Percentiles rank a stretch among this genome's conserved stretches.
Evolutionary conservation across 2,329 filamentous ascomycete genomes (phyloP).

Genomic region (Zymoseptoria tritici): DNA sequence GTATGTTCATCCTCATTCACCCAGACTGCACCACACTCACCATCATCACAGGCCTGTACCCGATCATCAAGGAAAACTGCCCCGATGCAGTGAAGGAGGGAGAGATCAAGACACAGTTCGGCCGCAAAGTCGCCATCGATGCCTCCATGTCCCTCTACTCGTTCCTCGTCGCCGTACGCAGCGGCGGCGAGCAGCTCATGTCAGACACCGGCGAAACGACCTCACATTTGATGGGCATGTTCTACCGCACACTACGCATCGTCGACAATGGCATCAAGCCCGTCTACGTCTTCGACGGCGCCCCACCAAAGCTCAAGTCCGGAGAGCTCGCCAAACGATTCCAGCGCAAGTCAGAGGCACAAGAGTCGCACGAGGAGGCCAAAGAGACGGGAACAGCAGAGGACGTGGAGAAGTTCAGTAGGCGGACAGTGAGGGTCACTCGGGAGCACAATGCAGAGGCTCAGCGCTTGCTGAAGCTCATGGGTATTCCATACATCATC

Average conservation of each 20-base stretch:
- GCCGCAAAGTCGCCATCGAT: conserved; percentile 66
- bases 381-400: conserved; percentile 95
- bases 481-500: conserved; percentile 93
- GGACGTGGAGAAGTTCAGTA: conserved; percentile 96
- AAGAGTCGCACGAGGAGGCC: conserved; percentile 83
- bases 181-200: conserved; percentile 91
- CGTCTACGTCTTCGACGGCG: conserved; percentile 94
- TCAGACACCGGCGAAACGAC: conserved; percentile 94
- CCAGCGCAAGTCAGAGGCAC: conserved; percentile 87
- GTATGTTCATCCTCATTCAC: conserved; percentile 14
- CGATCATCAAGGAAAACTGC: conserved; percentile 56
- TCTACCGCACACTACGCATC: conserved; percentile 96
- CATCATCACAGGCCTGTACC: conserved; percentile 33
- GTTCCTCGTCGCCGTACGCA: conserved; percentile 95
- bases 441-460: conserved; percentile 94
- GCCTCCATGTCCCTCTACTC: conserved; percentile 96
- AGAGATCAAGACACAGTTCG: conserved; percentile 98
- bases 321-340: conserved; percentile 95
- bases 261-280: conserved; percentile 99
- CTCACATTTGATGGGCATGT: conserved; percentile 98
- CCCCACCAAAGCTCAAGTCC: conserved; percentile 93
- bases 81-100: conserved; percentile 94
- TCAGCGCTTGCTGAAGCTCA: conserved; percentile 80
- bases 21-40: neutral
- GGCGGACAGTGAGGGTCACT: conserved; percentile 89